These are phyloP conservation scores for Gossypium trilobum DNA, from an alignment of 441 rosid genomes.

Conservation along the genomic window DNA sequence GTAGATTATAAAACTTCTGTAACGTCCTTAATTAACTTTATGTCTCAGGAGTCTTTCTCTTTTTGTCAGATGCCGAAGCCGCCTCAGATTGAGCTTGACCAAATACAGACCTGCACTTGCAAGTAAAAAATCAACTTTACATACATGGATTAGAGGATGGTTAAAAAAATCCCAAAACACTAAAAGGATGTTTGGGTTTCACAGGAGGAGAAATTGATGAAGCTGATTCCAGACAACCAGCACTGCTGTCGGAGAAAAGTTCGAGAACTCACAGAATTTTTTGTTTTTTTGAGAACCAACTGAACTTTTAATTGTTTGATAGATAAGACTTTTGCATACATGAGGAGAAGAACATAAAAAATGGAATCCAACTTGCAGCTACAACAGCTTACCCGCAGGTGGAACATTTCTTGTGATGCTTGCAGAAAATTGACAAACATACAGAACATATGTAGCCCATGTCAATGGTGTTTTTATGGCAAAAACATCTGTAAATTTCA, in stretches of 20 bases:
- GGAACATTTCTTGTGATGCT: slow-evolving; percentile 83
- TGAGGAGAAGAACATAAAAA: not conserved
- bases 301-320: not conserved
- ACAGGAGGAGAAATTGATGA: not conserved
- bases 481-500: slow-evolving; percentile 70
- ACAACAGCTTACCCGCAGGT: slow-evolving; percentile 69
- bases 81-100: slow-evolving; percentile 66
- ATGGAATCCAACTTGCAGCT: not conserved
- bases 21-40: slow-evolving; percentile 14
- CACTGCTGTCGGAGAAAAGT: not conserved
- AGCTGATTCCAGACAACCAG: not conserved
- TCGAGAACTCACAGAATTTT: not conserved
- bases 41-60: slow-evolving; percentile 61
- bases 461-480: slow-evolving; percentile 92
- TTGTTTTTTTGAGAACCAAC: not conserved
- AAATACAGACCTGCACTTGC: slow-evolving; percentile 58
- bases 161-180: not conserved
- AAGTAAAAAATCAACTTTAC: not conserved
- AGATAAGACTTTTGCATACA: not conserved
- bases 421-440: slow-evolving; percentile 85
- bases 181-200: not conserved
- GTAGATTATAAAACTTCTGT: not conserved
- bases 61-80: slow-evolving; percentile 43
- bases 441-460: slow-evolving; percentile 95
- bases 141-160: not conserved